phyloP scores from a whole-genome alignment of 768 basidiomycete genomes.

The Mycena rebaudengoi region DNA sequence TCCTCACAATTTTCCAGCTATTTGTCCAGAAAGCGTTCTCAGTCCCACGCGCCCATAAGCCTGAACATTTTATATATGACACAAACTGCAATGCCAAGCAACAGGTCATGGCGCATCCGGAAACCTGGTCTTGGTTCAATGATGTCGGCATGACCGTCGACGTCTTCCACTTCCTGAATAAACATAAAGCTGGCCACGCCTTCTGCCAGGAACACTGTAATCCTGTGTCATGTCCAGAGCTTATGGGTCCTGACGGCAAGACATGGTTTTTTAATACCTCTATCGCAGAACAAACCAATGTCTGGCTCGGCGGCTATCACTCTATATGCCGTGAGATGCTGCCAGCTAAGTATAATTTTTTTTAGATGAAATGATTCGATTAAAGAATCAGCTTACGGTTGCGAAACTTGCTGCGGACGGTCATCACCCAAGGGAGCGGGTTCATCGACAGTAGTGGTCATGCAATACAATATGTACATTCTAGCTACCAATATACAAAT shows the following conservation, averaged over 20 bases:
- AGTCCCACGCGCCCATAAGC: conserved; percentile 32
- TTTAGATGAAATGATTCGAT: conserved; percentile 50
- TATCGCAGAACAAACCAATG: conserved; percentile 45
- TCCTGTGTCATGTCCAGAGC: conserved; percentile 5
- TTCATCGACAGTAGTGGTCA: background rate
- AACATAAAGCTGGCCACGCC: conserved; percentile 7
- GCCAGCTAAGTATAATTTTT: conserved; percentile 39
- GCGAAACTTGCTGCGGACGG: conserved; percentile 24
- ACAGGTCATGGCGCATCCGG: conserved; percentile 3
- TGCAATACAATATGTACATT: too few species aligned
- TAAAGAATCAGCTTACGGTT: conserved; percentile 30
- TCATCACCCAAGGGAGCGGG: conserved; percentile 15
- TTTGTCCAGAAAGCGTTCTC: conserved; percentile 28
- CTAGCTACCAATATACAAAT: background rate
- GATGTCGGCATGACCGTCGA: conserved; percentile 19
- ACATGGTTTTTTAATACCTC: conserved; percentile 43
- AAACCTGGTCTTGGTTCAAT: conserved; percentile 1
- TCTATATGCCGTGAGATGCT: conserved; percentile 44
- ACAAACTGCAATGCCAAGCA: conserved; percentile 16
- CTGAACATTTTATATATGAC: conserved; percentile 30
- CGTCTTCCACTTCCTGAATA: conserved; percentile 21
- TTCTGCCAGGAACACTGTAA: conserved; percentile 20
- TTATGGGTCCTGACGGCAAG: background rate
- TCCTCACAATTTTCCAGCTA: background rate
- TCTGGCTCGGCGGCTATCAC: conserved; percentile 45